A percentile compares a stretch with the other conserved stretches of the same genome.
Conservation (phyloP, 345 rosid genomes). For the Kernera saxatilis region DNA sequence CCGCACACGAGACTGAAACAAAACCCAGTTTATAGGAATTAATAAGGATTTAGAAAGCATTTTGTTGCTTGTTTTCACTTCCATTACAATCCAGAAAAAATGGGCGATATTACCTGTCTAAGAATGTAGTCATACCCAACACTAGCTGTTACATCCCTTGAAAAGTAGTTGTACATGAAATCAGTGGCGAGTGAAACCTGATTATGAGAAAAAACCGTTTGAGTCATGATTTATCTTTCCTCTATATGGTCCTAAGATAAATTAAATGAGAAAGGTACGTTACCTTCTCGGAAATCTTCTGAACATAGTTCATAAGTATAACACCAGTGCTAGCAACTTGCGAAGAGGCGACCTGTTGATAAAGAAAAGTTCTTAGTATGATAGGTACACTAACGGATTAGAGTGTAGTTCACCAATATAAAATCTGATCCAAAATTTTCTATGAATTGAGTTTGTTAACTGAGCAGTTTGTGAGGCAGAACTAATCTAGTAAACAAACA, state of each 20-base stretch:
- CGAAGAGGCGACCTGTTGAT: constrained; percentile 67
- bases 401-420: not conserved
- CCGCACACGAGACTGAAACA: constrained; percentile 77
- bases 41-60: not conserved
- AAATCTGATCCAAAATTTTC: no score
- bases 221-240: not conserved
- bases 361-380: not conserved
- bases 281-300: constrained; percentile 97
- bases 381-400: not conserved
- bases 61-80: not conserved
- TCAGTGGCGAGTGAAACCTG: constrained; percentile 93
- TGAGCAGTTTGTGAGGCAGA: no score
- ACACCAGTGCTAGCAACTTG: constrained; percentile 97
- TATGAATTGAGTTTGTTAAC: no score
- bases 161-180: constrained; percentile 80
- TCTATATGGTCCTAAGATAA: not conserved
- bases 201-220: not conserved
- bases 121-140: constrained; percentile 94
- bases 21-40: not conserved
- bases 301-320: constrained; percentile 83
- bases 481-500: no score
- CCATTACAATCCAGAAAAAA: not conserved
- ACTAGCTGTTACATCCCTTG: constrained; percentile 84
- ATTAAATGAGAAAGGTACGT: not conserved
- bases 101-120: constrained; percentile 62